A percentile compares a stretch with the other conserved stretches of the same genome.
Conservation (phyloP, 2,329 filamentous ascomycete species). For the Clonostachys rhizophaga region DNA sequence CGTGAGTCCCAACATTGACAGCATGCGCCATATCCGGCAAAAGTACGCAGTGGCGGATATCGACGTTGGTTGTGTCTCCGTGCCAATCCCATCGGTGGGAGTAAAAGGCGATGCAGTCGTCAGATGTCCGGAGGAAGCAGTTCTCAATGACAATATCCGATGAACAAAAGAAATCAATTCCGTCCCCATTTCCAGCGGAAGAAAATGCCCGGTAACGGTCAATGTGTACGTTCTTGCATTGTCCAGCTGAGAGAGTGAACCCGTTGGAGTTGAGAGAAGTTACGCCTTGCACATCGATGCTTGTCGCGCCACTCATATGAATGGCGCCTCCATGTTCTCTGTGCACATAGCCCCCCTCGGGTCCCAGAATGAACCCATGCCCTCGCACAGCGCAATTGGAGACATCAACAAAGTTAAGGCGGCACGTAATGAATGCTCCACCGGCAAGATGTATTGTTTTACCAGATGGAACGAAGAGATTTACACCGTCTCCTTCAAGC, state of each 20-base stretch:
- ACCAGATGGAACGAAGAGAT: constrained; percentile 6
- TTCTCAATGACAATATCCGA: constrained; percentile 16
- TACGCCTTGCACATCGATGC: constrained; percentile 11
- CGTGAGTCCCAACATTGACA: constrained; percentile 27
- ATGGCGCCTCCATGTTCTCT: not conserved
- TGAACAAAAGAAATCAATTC: constrained; percentile 10
- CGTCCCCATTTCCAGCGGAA: constrained; percentile 12
- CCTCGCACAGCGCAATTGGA: constrained; percentile 9
- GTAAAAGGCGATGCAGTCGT: constrained; percentile 27
- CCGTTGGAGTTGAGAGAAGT: constrained; percentile 9
- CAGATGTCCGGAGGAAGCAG: constrained; percentile 26
- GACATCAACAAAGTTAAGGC: constrained; percentile 10
- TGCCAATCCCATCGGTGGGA: constrained; percentile 21
- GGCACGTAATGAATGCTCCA: constrained; percentile 8
- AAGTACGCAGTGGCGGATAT: constrained; percentile 18
- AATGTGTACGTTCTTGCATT: constrained; percentile 9
- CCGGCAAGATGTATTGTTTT: constrained; percentile 9
- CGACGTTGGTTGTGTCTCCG: constrained; percentile 23
- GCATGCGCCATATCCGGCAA: constrained; percentile 24
- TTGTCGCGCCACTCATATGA: not conserved
- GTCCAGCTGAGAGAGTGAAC: constrained; percentile 10
- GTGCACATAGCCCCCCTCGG: not conserved
- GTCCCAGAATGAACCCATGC: constrained; percentile 12
- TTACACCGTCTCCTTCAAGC: constrained; percentile 3
- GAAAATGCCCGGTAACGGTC: constrained; percentile 11